Base-by-base conservation (phyloP, 352 stramenopile species). In the Phytopythium litorale region DNA sequence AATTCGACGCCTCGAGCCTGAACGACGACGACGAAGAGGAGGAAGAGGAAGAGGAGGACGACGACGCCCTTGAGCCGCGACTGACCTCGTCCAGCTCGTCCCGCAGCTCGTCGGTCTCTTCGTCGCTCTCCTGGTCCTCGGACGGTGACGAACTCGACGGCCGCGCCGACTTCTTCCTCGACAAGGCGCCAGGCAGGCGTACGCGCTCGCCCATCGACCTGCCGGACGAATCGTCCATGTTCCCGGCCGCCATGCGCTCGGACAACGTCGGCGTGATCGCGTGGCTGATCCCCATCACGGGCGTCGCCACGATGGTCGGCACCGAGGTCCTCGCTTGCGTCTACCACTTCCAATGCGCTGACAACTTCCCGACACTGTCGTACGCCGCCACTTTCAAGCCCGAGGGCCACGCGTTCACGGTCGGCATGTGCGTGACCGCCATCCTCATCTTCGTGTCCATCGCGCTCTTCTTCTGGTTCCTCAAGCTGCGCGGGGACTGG, bases 321-420 rank as follows among this genome's bases (percentile, higher is more conserved):
- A 94, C 86, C 15, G 86, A 92, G 54, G 57, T 74, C 0, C 65
- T 94, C 53, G 87, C 85, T 25, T 96, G 87, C 60, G 56, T 56
- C 0, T 68, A 80, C 50, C 84, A 94, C 55, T 96, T 94, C 62
- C 76, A 79, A 51, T 96, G 87, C 63, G 71, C 79, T 0, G 69
- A 77, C 25, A 65, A 88, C 35, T 94, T 85, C 70, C 87, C 87
- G 30, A 96, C 87, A 55, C 72, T 96, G 16, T 96, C 87, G 58
- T 93, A 92, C 60, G 85, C 87, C 8, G 87, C 87, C 30, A 88
- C 81, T 25, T 93, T 92, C 68, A 73, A 72, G 54, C 87, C 85
- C 9, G 80, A 91, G 40, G 76, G 72, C 33, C 69, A 81, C 56
- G 79, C 67, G 38, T 96, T 96, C 69, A 81, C 77, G 25, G 58